Evolutionary conservation across 805 yeast genomes (phyloP), one percentile per base, ranked within the genome.

Genomic region (Metschnikowia sp.): DNA sequence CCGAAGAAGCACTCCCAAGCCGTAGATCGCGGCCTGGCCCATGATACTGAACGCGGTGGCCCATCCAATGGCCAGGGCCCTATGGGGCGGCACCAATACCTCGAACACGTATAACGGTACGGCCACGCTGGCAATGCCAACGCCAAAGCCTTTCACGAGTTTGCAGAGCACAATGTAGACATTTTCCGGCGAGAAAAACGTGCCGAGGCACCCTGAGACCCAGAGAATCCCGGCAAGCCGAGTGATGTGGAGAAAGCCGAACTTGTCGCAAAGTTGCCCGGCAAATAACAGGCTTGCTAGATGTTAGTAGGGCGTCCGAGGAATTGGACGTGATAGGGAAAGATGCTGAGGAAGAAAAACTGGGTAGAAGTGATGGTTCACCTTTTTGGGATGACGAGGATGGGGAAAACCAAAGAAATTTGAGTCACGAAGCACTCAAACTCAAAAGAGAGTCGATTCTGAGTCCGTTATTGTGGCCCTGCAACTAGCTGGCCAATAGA

Each of bases 101-200:
- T 71, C 76, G 9, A 60, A 52, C 1, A 64, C 50, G 49, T 71
- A 70, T 5, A 68, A 59, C 2, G 72, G 72, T 2, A 63, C 53
- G 8, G 64, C 48, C 19, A 64, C 56, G n/a, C 65, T 57, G 10
- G 63, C 56, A 22, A 66, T 44, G 4, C 76, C 76, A 36, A 67
- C 53, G 7, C 66, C 51, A 2, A 60, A 12, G 0, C 76, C 76
- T 44, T 62, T 67, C 8, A 61, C 41, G 11, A 65, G 46, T 35
- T 67, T 59, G 28, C 66, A 70, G 4, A 64, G 19, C 2, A 67
- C 61, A 5, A 68, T 48, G 33, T 63, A 47, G 36, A 56, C 56
- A 4, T 58, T 51, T 39, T 56, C 57, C n/a, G 54, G 50, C 61
- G 68, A 65, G 15, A 62, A 50, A 32, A 56, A 57, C 10, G 54